Evolutionary conservation across 768 basidiomycete genomes (phyloP).

Genomic region (Tricholoma terreum): DNA sequence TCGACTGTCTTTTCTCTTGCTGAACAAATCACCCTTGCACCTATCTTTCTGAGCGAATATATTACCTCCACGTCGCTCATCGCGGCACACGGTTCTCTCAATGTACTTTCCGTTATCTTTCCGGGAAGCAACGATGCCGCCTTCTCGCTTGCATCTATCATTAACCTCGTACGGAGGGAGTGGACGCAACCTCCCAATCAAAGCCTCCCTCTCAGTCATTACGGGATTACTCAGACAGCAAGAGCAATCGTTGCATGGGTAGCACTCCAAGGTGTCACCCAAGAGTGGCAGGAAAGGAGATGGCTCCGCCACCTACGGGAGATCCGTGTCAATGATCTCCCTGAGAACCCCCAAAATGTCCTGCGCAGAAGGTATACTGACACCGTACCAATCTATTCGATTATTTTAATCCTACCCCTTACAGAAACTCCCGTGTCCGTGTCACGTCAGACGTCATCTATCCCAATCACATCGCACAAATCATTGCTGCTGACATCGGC

Average conservation of each 20-base stretch:
- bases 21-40: conserved; percentile 71
- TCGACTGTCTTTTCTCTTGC: conserved; percentile 59
- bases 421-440: conserved; percentile 56
- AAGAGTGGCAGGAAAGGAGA: conserved; percentile 71
- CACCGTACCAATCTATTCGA: not conserved
- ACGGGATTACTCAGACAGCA: conserved; percentile 62
- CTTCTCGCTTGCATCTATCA: conserved; percentile 78
- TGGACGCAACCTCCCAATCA: conserved; percentile 59
- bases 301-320: conserved; percentile 69
- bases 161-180: conserved; percentile 75
- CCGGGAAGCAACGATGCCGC: conserved; percentile 76
- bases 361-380: conserved; percentile 33
- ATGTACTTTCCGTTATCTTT: conserved; percentile 68
- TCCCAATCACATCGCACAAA: conserved; percentile 64
- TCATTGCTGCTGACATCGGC: conserved; percentile 82
- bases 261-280: conserved; percentile 76
- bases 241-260: conserved; percentile 78
- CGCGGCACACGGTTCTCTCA: conserved; percentile 74
- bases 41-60: conserved; percentile 72
- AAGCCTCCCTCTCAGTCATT: conserved; percentile 55
- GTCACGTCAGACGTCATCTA: conserved; percentile 73
- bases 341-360: conserved; percentile 25
- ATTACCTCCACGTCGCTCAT: conserved; percentile 71
- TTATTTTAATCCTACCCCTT: not conserved
- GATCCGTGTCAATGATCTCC: conserved; percentile 54